Conservation (phyloP, 139 green algal species). For the Chlorella sp. region DNA sequence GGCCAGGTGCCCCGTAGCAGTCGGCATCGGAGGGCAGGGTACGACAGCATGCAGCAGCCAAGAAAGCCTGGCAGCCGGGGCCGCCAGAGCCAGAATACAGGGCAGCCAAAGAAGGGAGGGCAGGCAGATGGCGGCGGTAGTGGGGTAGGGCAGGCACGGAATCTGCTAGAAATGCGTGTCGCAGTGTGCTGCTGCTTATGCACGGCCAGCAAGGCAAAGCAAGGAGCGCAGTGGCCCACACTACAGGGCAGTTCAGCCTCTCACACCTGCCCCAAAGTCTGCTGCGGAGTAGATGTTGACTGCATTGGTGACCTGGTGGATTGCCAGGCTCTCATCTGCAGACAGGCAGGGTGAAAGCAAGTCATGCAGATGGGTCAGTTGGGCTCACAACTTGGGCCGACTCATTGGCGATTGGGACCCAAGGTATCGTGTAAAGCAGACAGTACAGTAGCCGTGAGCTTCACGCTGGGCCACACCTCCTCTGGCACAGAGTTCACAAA, state of each 20-base stretch:
- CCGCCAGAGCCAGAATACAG: too few relatives aligned
- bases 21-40: too few relatives aligned
- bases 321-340: slow-evolving; percentile 68
- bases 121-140: too few relatives aligned
- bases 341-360: not conserved
- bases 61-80: not conserved
- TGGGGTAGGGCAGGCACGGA: too few relatives aligned
- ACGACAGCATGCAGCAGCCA: not conserved
- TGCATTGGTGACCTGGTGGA: slow-evolving; percentile 85
- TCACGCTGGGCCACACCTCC: too few relatives aligned
- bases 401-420: not conserved
- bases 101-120: too few relatives aligned
- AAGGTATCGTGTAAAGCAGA: not conserved
- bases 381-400: too few relatives aligned
- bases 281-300: slow-evolving; percentile 82
- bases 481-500: too few relatives aligned
- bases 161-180: not conserved
- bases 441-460: not conserved
- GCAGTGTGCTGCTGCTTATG: not conserved
- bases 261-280: slow-evolving; percentile 58
- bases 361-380: not conserved
- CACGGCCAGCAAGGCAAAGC: not conserved
- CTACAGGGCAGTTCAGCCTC: not conserved
- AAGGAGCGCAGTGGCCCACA: not conserved
- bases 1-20: too few relatives aligned